phyloP scores from a whole-genome alignment of 228 moss, liverwort and hornwort genomes.

The Sphagnum fallax region DNA sequence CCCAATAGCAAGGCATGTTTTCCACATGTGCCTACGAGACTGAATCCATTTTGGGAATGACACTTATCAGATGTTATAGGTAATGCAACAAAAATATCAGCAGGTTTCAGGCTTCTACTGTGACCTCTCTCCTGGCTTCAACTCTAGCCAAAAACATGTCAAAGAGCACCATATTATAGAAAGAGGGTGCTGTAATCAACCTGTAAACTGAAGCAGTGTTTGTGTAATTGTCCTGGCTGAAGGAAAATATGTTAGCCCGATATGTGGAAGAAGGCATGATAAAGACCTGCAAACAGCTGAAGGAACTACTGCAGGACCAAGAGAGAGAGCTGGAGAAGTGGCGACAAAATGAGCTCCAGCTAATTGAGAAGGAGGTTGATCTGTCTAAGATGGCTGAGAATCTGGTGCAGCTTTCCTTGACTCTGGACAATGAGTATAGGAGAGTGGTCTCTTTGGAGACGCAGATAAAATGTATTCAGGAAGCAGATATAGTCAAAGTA shows the following conservation, averaged over 20 bases:
- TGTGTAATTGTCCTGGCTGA: conserved; percentile 2
- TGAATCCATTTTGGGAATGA: too few relatives aligned
- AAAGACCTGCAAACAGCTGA: conserved; percentile 14
- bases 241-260: conserved; percentile 14
- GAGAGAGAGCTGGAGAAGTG: conserved; percentile 26
- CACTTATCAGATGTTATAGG: too few relatives aligned
- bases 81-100: too few relatives aligned
- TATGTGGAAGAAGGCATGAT: conserved; percentile 14
- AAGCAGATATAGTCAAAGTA: conserved; percentile 16
- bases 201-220: not conserved
- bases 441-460: conserved; percentile 19
- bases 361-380: conserved; percentile 24
- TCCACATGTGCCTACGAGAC: too few relatives aligned
- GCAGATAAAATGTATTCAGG: conserved; percentile 20
- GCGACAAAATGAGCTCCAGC: conserved; percentile 17
- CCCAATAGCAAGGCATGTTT: too few relatives aligned
- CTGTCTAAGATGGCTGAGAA: conserved; percentile 25
- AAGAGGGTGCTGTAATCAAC: too few relatives aligned
- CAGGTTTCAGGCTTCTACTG: too few relatives aligned
- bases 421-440: conserved; percentile 21
- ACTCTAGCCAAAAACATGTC: too few relatives aligned
- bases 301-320: conserved; percentile 19
- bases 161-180: too few relatives aligned
- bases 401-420: conserved; percentile 21
- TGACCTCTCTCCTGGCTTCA: too few relatives aligned